Base-by-base conservation (phyloP, 2,329 filamentous ascomycete genomes). In the Botrytis byssoidea region DNA sequence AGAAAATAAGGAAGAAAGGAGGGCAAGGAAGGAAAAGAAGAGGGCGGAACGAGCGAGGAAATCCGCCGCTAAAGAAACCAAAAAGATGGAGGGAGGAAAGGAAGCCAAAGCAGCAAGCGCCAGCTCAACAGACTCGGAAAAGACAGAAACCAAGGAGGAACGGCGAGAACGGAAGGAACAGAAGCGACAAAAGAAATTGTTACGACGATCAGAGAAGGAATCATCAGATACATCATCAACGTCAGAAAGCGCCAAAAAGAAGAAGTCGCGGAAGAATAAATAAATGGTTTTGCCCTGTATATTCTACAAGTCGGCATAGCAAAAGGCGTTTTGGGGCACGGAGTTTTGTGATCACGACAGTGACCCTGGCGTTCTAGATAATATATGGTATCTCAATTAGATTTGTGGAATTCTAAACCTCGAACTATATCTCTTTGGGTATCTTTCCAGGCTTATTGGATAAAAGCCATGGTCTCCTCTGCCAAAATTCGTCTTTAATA, bases 401-500 rank as follows among this genome's bases (percentile, higher is more conserved):
- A 71, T 74, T 25, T 25, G 73, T 72, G 67, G 59, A 71, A 65
- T 64, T 69, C 57, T 79, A 60, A 60, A 25, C 16, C 37, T 69
- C 66, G 10, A 73, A 48, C 71, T 76, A 81, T 72, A 78, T 74
- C 74, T 89, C 87, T 80, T 89, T 90, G n/a, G 90, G 90, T 78
- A 91, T 85, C 79, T 88, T 91, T 35, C 92, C 92, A 8, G 91
- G 91, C 82, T 90, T 92, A 76, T 92, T 91, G 1, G 91, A 93
- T 71, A 95, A 81, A 73, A 96, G 86, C 93, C 95, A 98, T 2
- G 95, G 94, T 80, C 95, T 87, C 79, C 87, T 88, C 76, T 93
- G 88, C 96, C 96, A 99, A 81, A 99, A 99, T 5, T 93, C 92
- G 82, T 98, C 93, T 79, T 92, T 94, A 83, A 99, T 98, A 79